These are phyloP conservation scores for Hordeum marinum DNA, from an alignment of 176 grass and related monocot genomes.

Conservation along the genomic window DNA sequence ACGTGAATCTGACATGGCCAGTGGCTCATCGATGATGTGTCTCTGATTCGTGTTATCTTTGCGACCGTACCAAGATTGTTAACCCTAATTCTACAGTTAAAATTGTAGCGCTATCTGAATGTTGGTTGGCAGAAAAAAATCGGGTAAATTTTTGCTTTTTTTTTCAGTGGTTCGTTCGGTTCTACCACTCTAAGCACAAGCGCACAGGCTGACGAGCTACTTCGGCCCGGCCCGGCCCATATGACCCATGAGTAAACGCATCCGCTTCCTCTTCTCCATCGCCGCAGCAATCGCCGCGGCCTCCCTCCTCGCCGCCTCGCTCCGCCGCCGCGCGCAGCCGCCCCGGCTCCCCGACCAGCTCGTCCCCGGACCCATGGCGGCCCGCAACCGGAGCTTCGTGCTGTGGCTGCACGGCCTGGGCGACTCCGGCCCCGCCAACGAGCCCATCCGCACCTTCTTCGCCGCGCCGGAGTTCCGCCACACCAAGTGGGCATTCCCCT, in stretches of 20 bases:
- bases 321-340: slow-evolving; percentile 28
- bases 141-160: too few relatives aligned
- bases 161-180: too few relatives aligned
- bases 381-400: slow-evolving; percentile 61
- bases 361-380: slow-evolving; percentile 10
- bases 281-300: slow-evolving; percentile 46
- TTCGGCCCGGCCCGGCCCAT: slow-evolving; percentile 11
- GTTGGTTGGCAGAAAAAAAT: too few relatives aligned
- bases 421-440: slow-evolving; percentile 88
- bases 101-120: too few relatives aligned
- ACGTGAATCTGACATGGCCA: neutral
- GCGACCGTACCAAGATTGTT: neutral
- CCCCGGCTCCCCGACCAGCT: neutral
- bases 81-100: too few relatives aligned
- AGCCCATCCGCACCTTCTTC: slow-evolving; percentile 83
- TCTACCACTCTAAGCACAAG: too few relatives aligned
- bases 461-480: slow-evolving; percentile 62
- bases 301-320: slow-evolving; percentile 31
- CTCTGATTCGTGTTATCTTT: too few relatives aligned
- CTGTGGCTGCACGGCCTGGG: slow-evolving; percentile 91
- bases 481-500: slow-evolving; percentile 74
- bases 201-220: neutral
- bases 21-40: neutral
- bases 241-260: slow-evolving; percentile 31
- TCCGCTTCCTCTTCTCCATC: slow-evolving; percentile 41